These are phyloP conservation scores for Macroventuria anomochaeta DNA, from an alignment of 2,329 filamentous ascomycete species.

Conservation along the genomic window DNA sequence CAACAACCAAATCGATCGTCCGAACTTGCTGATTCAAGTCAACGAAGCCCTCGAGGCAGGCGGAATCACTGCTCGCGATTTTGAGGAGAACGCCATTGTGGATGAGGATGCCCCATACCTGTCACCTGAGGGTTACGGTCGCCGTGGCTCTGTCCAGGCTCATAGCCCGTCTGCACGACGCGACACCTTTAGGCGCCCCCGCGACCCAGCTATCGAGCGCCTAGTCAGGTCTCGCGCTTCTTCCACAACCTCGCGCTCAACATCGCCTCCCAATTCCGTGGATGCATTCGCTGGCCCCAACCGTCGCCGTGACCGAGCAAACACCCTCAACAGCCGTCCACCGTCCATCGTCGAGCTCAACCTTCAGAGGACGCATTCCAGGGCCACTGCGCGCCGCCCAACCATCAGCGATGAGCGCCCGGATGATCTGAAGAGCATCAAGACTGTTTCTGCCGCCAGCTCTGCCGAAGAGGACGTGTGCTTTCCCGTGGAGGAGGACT, in stretches of 20 bases:
- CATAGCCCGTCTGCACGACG: constrained; percentile 50
- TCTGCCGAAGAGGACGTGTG: constrained; percentile 87
- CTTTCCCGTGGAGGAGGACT: constrained; percentile 75
- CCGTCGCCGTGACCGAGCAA: constrained; percentile 78
- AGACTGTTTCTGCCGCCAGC: constrained; percentile 68
- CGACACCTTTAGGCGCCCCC: constrained; percentile 53
- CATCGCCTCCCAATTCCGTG: constrained; percentile 93
- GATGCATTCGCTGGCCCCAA: constrained; percentile 95
- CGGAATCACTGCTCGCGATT: constrained; percentile 70
- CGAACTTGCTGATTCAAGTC: constrained; percentile 53
- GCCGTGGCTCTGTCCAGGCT: constrained; percentile 54
- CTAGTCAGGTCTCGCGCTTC: constrained; percentile 54
- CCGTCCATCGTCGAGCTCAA: constrained; percentile 62
- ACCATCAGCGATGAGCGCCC: constrained; percentile 67
- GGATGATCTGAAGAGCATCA: constrained; percentile 64
- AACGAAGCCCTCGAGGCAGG: constrained; percentile 54
- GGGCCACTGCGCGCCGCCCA: constrained; percentile 66
- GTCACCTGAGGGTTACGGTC: constrained; percentile 54
- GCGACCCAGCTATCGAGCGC: constrained; percentile 44
- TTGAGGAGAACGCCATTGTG: constrained; percentile 84
- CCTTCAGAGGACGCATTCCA: constrained; percentile 74
- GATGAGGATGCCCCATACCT: constrained; percentile 68
- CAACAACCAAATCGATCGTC: constrained; percentile 50
- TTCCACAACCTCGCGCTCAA: constrained; percentile 67
- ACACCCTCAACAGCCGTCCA: constrained; percentile 66